phyloP scores from a whole-genome alignment of 495 filamentous ascomycete genomes.

The Melanomma pulvis-pyrius region DNA sequence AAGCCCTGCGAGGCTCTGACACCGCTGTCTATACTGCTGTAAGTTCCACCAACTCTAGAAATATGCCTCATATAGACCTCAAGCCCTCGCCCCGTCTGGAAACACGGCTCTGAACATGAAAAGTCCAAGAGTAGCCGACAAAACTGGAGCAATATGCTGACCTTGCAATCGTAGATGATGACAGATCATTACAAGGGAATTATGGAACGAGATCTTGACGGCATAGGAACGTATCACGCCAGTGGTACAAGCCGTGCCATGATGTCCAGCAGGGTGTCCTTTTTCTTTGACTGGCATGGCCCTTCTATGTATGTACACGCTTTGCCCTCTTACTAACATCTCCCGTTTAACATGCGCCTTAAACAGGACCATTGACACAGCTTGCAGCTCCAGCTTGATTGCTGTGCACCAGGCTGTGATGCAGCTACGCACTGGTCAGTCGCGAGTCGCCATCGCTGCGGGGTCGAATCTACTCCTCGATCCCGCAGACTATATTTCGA shows the following conservation, averaged over 20 bases:
- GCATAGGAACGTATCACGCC: not conserved
- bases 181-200: not conserved
- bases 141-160: no score
- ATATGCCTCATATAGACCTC: no score
- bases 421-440: slow-evolving; percentile 16
- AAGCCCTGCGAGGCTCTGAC: not conserved
- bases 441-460: slow-evolving; percentile 2
- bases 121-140: no score
- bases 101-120: no score
- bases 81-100: not conserved
- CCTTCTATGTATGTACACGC: slow-evolving; percentile 7
- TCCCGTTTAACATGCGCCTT: no score
- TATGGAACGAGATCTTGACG: not conserved
- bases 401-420: slow-evolving; percentile 20
- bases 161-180: slow-evolving; percentile 26
- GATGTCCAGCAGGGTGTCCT: slow-evolving; percentile 20
- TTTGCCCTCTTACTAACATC: not conserved
- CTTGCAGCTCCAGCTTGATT: slow-evolving; percentile 20
- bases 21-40: slow-evolving; percentile 4
- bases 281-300: slow-evolving; percentile 23
- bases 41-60: no score
- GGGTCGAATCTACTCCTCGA: slow-evolving; percentile 11
- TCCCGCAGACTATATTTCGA: not conserved
- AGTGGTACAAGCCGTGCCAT: not conserved
- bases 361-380: slow-evolving; percentile 14